phyloP scores from a whole-genome alignment of 352 stramenopile genomes.

The Blastocystis sp. region DNA sequence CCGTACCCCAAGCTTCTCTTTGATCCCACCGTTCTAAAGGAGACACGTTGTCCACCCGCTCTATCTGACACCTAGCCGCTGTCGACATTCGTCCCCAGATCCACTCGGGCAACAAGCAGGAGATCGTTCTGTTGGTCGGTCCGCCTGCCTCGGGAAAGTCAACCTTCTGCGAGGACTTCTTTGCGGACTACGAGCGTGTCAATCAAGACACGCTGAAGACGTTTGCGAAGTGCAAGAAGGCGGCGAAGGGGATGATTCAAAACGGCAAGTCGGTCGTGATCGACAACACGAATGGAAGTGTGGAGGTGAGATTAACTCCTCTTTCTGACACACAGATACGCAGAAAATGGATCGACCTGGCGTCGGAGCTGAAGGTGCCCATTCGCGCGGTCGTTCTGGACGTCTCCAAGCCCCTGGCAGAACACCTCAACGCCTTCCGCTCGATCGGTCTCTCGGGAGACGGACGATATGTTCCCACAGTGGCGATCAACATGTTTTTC shows the following conservation, averaged over 20 bases:
- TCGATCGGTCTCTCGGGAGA: constrained; percentile 61
- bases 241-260: constrained; percentile 64
- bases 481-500: constrained; percentile 76
- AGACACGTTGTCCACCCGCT: constrained; percentile 39
- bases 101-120: background rate
- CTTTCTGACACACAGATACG: constrained; percentile 60
- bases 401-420: constrained; percentile 68
- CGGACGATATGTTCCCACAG: constrained; percentile 65
- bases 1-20: constrained; percentile 37
- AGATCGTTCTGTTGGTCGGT: constrained; percentile 59
- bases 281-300: constrained; percentile 69
- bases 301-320: background rate
- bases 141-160: constrained; percentile 65
- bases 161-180: constrained; percentile 69
- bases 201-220: constrained; percentile 76
- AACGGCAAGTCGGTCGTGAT: constrained; percentile 70
- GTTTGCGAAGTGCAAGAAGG: constrained; percentile 68
- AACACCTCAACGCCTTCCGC: constrained; percentile 74
- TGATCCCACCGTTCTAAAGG: constrained; percentile 65
- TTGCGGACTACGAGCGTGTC: constrained; percentile 68
- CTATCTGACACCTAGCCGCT: background rate
- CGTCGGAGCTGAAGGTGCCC: constrained; percentile 65
- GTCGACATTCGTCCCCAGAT: background rate
- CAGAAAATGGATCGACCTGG: constrained; percentile 69
- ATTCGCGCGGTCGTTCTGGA: constrained; percentile 72